Conservation (phyloP, 2,329 filamentous ascomycete genomes). For the Colletotrichum sansevieriae region DNA sequence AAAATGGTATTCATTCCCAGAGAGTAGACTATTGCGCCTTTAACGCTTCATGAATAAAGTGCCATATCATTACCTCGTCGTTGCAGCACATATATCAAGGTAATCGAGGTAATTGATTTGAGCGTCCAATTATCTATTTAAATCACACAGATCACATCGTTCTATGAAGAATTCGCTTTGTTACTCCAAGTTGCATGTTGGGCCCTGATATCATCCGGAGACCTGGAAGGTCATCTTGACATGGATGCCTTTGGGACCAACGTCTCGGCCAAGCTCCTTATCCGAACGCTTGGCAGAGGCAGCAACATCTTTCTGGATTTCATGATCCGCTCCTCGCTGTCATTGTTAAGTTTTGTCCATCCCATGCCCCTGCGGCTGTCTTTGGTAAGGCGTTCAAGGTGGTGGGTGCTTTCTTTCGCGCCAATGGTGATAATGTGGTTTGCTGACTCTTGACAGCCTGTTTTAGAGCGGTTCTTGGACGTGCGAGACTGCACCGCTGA, state of each 20-base stretch:
- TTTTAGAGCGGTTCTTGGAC: slow-evolving; percentile 29
- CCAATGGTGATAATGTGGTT: slow-evolving; percentile 44
- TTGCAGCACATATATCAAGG: too few species aligned
- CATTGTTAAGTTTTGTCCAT: slow-evolving; percentile 44
- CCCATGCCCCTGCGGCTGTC: slow-evolving; percentile 41
- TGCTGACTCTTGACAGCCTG: slow-evolving; percentile 27
- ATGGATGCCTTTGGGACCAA: slow-evolving; percentile 5
- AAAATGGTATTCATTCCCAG: too few species aligned
- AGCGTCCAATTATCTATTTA: slow-evolving; percentile 10
- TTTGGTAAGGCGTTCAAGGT: slow-evolving; percentile 40
- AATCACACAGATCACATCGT: slow-evolving; percentile 11
- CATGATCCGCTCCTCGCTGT: slow-evolving; percentile 44
- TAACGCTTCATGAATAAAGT: neutral
- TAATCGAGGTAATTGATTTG: neutral
- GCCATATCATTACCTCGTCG: neutral
- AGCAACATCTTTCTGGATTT: slow-evolving; percentile 23
- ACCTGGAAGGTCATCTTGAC: slow-evolving; percentile 30
- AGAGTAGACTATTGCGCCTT: too few species aligned
- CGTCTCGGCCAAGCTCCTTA: neutral
- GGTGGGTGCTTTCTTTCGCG: slow-evolving; percentile 33
- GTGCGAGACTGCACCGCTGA: slow-evolving; percentile 35
- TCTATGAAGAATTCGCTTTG: neutral
- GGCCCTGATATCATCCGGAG: neutral
- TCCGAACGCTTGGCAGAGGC: slow-evolving; percentile 31
- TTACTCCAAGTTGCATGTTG: too few species aligned